Conservation (phyloP, 257 asterid genomes). For the Plantago ovata region DNA sequence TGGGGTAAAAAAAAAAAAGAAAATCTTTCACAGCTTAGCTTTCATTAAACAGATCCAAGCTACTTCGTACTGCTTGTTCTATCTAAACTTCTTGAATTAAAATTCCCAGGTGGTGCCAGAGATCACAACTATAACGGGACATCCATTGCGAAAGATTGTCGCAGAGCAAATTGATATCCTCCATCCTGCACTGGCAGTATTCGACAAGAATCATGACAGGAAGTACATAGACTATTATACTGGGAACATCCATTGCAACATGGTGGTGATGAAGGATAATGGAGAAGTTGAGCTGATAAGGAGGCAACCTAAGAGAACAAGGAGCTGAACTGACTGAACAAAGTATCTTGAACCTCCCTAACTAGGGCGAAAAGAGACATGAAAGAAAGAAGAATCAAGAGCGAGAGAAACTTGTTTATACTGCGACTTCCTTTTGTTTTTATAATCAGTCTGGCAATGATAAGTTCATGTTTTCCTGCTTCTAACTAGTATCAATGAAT, state of each 20-base stretch:
- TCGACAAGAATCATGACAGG: constrained; percentile 50
- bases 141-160: constrained; percentile 46
- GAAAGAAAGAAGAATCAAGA: too few relatives aligned
- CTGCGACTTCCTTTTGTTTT: too few relatives aligned
- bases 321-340: not conserved
- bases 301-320: too few relatives aligned
- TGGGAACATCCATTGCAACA: constrained; percentile 36
- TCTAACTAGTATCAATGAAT: too few relatives aligned
- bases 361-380: too few relatives aligned
- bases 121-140: constrained; percentile 65
- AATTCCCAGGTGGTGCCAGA: constrained; percentile 54
- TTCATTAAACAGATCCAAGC: not conserved
- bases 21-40: not conserved
- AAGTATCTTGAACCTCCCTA: too few relatives aligned
- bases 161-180: constrained; percentile 49
- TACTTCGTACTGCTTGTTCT: not conserved
- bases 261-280: constrained; percentile 33
- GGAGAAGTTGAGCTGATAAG: constrained; percentile 29
- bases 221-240: constrained; percentile 36
- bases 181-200: constrained; percentile 56
- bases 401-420: not conserved
- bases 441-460: too few relatives aligned
- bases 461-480: too few relatives aligned
- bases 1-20: constrained; percentile 35
- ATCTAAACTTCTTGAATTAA: not conserved